A percentile compares a stretch with the other conserved stretches of the same genome.
Evolutionary conservation across 129 eudicot genomes (phyloP).

Genomic region (Pseudognaphalium luteoalbum): DNA sequence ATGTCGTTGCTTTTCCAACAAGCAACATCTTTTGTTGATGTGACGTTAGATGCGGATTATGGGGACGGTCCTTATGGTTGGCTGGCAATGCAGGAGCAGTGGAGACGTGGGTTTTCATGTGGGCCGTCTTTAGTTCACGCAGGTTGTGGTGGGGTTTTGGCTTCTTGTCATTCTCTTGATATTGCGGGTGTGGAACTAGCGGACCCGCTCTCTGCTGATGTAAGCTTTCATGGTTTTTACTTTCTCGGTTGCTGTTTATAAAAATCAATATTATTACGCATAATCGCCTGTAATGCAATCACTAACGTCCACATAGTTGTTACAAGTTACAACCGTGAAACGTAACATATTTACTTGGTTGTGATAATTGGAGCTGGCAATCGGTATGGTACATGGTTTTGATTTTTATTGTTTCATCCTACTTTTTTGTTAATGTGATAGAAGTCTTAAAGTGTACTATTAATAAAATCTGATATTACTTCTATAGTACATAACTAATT

Average conservation of each 20-base stretch:
- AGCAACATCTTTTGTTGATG: slow-evolving; percentile 95
- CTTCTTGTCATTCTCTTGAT: slow-evolving; percentile 90
- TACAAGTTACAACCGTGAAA: too few species aligned
- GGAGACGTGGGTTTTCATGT: slow-evolving; percentile 95
- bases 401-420: too few species aligned
- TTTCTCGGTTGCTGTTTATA: neutral
- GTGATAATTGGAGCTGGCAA: too few species aligned
- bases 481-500: too few species aligned
- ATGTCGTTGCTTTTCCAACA: slow-evolving; percentile 87
- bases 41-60: slow-evolving; percentile 89
- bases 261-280: neutral
- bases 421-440: too few species aligned
- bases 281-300: neutral
- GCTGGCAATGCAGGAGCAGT: slow-evolving; percentile 95
- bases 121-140: slow-evolving; percentile 96
- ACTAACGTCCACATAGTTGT: neutral
- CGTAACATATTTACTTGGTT: too few species aligned
- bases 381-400: too few species aligned
- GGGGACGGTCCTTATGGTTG: slow-evolving; percentile 96
- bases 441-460: too few species aligned
- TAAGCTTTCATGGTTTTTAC: slow-evolving; percentile 38
- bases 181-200: slow-evolving; percentile 89
- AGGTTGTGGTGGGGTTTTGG: slow-evolving; percentile 95
- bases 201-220: slow-evolving; percentile 87
- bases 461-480: too few species aligned